phyloP scores from a whole-genome alignment of 176 grass and related monocot species.

The Carex littledalei region DNA sequence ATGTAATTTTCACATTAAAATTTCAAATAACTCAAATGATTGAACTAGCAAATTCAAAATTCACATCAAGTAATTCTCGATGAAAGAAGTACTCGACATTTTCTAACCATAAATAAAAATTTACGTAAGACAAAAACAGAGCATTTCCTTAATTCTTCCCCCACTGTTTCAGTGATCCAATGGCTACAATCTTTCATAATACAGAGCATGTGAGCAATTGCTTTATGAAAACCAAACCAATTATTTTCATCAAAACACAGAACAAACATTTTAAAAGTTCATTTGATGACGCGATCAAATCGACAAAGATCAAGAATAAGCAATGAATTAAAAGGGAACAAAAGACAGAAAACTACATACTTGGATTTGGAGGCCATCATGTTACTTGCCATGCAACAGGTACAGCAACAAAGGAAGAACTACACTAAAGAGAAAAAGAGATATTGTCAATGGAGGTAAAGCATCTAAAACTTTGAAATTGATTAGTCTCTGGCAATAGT shows the following conservation, averaged over 20 bases:
- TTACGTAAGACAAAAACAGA: not conserved
- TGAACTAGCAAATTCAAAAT: not conserved
- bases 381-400: slow-evolving; percentile 10
- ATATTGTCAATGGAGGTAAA: not conserved
- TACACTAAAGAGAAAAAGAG: not conserved
- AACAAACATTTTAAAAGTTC: not conserved
- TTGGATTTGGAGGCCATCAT: slow-evolving; percentile 60
- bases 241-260: not conserved
- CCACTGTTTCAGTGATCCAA: not conserved
- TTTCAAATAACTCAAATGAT: not conserved
- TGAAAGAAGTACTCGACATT: not conserved
- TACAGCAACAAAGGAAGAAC: not conserved
- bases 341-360: slow-evolving; percentile 22
- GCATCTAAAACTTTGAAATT: slow-evolving; percentile 1
- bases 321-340: not conserved
- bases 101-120: not conserved
- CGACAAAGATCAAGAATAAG: not conserved
- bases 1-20: not conserved
- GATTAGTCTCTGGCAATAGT: slow-evolving; percentile 2
- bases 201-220: not conserved
- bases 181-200: not conserved
- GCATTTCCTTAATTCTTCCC: not conserved
- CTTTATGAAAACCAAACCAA: not conserved
- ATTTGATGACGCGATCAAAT: not conserved
- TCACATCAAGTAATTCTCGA: not conserved